Conservation (phyloP, 1,284 basidiomycete genomes). For the Trichosporon sp. region DNA sequence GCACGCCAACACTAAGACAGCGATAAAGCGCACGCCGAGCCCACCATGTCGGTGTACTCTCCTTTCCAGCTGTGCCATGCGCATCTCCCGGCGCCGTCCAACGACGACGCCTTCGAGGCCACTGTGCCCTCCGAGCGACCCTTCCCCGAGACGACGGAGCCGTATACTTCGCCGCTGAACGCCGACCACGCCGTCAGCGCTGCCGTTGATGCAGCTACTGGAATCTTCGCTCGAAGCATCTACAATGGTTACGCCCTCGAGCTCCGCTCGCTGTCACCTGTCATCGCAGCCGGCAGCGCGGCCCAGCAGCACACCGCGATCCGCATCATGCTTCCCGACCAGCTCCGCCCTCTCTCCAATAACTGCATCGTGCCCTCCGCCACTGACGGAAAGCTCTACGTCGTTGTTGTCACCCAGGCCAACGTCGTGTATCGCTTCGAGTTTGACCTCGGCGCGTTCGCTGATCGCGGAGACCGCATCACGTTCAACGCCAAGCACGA, state of each 20-base stretch:
- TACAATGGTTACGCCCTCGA: constrained; percentile 75
- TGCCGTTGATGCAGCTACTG: constrained; percentile 64
- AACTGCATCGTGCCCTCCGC: constrained; percentile 62
- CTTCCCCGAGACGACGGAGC: constrained; percentile 55
- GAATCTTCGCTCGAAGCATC: constrained; percentile 73
- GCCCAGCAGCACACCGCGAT: constrained; percentile 62
- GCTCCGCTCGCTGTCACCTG: constrained; percentile 67
- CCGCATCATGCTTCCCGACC: constrained; percentile 74
- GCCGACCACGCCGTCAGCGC: constrained; percentile 74
- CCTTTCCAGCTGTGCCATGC: constrained; percentile 49
- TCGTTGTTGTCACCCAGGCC: constrained; percentile 68
- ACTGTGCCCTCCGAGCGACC: constrained; percentile 57
- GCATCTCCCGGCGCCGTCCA: constrained; percentile 45
- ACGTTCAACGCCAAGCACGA: constrained; percentile 39
- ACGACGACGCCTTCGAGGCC: constrained; percentile 37
- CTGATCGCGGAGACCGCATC: constrained; percentile 36
- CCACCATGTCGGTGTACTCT: constrained; percentile 37
- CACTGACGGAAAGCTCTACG: constrained; percentile 66
- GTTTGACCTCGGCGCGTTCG: constrained; percentile 59
- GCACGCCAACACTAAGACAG: background rate
- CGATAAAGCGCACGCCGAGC: constrained; percentile 5
- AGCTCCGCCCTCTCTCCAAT: constrained; percentile 63
- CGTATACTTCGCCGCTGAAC: constrained; percentile 62
- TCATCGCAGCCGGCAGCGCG: constrained; percentile 26
- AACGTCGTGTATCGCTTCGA: constrained; percentile 77